Evolutionary conservation across 345 rosid species (phyloP).

Genomic region (Corymbia maculata): DNA sequence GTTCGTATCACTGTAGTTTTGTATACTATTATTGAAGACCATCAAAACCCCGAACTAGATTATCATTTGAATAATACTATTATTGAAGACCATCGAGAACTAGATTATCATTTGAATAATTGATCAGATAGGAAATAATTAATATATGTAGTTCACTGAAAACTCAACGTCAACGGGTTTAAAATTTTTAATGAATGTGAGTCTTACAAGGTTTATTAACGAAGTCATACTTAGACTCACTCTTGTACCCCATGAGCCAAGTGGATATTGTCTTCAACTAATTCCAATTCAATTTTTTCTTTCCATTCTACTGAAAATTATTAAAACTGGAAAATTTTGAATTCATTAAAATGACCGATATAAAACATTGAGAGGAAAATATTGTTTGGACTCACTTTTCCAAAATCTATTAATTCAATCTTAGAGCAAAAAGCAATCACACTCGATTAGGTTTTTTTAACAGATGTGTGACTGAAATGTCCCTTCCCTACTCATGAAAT

Average conservation of each 20-base stretch:
- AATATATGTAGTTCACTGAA: not conserved
- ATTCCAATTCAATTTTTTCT: not conserved
- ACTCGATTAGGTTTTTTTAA: no score
- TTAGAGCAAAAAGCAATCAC: not conserved
- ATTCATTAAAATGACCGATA: accelerated
- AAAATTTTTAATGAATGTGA: not conserved
- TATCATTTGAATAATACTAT: not conserved
- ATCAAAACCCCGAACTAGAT: not conserved
- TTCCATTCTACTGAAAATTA: accelerated
- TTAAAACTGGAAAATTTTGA: not conserved
- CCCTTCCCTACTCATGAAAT: not conserved
- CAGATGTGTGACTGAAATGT: not conserved
- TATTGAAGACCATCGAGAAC: not conserved
- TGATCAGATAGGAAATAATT: not conserved
- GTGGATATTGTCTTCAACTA: not conserved
- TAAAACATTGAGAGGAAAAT: not conserved
- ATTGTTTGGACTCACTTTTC: not conserved
- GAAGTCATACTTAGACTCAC: not conserved
- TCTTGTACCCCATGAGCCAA: not conserved
- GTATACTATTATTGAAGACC: not conserved
- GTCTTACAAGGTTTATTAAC: not conserved
- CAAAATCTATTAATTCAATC: not conserved
- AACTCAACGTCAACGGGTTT: not conserved
- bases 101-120: not conserved
- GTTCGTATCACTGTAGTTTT: not conserved